Conservation (phyloP, 208 protist species). For the Acanthamoeba culbertsoni region DNA sequence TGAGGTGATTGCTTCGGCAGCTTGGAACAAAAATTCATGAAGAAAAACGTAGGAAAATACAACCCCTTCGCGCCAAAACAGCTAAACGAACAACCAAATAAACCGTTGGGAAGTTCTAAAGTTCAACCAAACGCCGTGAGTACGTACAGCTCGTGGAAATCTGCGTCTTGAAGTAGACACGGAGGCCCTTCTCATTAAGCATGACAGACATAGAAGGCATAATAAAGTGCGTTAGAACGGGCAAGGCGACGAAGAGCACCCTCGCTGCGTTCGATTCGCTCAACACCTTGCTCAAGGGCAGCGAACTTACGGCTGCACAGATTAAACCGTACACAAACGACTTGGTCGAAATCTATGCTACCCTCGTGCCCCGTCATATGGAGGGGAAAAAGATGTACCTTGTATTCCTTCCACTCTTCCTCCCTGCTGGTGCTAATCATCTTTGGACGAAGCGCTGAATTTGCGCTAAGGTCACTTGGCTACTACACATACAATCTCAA, state of each 20-base stretch:
- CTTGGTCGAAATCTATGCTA: neutral
- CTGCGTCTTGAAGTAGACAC: neutral
- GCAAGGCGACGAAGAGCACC: neutral
- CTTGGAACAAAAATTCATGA: too few species aligned
- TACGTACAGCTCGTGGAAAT: neutral
- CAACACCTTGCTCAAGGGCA: neutral
- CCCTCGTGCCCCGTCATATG: neutral
- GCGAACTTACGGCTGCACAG: neutral
- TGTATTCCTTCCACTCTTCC: neutral
- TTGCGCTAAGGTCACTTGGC: neutral
- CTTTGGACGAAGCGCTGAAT: neutral
- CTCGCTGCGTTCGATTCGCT: neutral
- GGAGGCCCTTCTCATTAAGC: neutral
- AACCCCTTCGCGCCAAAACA: too few species aligned
- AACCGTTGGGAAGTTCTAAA: too few species aligned
- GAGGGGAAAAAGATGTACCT: neutral
- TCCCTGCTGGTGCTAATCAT: neutral
- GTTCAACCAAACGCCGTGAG: neutral
- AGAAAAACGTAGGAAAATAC: too few species aligned
- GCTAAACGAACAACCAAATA: too few species aligned
- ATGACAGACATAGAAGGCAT: neutral
- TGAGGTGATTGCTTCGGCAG: too few species aligned
- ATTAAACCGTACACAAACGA: neutral
- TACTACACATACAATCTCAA: neutral
- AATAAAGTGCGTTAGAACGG: neutral